Percentiles rank a stretch among this genome's conserved stretches.
Conservation (phyloP, 2,329 filamentous ascomycete species). For the Colletotrichum sublineola region DNA sequence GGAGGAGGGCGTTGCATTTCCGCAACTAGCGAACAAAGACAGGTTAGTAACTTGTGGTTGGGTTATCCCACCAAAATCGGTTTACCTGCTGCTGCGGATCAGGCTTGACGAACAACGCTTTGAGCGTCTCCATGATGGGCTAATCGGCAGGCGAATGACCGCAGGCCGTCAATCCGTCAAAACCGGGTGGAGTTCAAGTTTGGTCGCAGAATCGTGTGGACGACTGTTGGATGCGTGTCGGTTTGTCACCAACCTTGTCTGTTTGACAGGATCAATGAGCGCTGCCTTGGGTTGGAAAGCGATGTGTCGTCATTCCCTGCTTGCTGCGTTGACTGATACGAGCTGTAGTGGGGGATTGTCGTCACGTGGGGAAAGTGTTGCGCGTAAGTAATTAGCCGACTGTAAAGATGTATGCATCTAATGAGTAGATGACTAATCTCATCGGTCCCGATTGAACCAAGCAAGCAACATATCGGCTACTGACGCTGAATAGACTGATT, state of each 20-base stretch:
- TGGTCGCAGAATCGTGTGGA: not conserved
- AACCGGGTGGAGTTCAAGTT: not conserved
- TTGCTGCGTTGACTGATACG: constrained; percentile 35
- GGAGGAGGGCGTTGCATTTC: constrained; percentile 94
- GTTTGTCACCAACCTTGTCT: constrained; percentile 36
- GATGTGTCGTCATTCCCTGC: constrained; percentile 40
- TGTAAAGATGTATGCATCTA: not conserved
- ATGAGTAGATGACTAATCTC: not conserved
- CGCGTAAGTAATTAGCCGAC: not conserved
- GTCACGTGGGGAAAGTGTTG: constrained; percentile 33
- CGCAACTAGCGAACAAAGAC: constrained; percentile 73
- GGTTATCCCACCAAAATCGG: constrained; percentile 20
- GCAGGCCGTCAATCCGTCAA: constrained; percentile 15
- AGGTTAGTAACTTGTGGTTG: constrained; percentile 14
- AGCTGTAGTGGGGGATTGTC: constrained; percentile 34
- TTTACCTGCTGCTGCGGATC: constrained; percentile 92
- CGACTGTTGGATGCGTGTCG: constrained; percentile 22
- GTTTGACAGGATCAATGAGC: constrained; percentile 32
- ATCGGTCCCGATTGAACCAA: not conserved
- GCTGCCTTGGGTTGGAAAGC: constrained; percentile 35
- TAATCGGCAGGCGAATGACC: constrained; percentile 15
- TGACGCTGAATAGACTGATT: constrained; percentile 4
- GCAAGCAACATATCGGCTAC: constrained; percentile 7
- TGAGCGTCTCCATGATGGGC: constrained; percentile 84
- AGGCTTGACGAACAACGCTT: constrained; percentile 88